Conservation (phyloP, 1,139 yeast genomes). For the Blastobotrys indianensis region DNA sequence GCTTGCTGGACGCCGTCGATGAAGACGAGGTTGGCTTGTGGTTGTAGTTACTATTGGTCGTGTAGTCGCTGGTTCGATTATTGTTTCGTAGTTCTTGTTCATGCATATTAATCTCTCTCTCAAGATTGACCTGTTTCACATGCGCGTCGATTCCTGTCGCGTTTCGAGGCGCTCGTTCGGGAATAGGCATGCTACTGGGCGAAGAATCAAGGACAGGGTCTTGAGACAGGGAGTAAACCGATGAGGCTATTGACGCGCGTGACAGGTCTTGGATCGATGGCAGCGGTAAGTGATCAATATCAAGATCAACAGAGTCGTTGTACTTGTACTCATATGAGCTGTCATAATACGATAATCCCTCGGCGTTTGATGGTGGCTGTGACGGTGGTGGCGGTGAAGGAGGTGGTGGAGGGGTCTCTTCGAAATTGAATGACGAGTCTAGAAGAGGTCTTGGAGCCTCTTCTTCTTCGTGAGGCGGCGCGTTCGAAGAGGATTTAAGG, state of each 20-base stretch:
- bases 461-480: neutral
- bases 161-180: slow-evolving; percentile 6
- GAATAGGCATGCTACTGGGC: slow-evolving; percentile 7
- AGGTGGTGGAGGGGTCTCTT: no score
- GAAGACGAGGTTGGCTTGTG: slow-evolving; percentile 11
- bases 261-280: neutral
- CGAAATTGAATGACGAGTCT: no score
- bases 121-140: neutral
- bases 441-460: neutral
- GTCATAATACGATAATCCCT: neutral
- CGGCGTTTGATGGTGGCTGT: neutral
- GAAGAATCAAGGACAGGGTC: slow-evolving; percentile 17
- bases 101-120: neutral
- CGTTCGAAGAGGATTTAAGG: no score
- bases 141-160: neutral
- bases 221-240: slow-evolving; percentile 17
- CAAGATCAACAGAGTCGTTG: slow-evolving; percentile 1
- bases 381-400: no score
- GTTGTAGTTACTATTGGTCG: slow-evolving; percentile 6
- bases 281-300: slow-evolving; percentile 1
- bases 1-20: slow-evolving; percentile 9
- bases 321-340: slow-evolving; percentile 3
- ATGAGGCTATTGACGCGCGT: slow-evolving; percentile 17
- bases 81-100: slow-evolving; percentile 1
- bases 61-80: neutral